Percentiles rank a stretch among this genome's conserved stretches.
These are phyloP conservation scores for Deuterostichococcus epilithicus DNA, from an alignment of 139 green algal species.

Conservation along the genomic window DNA sequence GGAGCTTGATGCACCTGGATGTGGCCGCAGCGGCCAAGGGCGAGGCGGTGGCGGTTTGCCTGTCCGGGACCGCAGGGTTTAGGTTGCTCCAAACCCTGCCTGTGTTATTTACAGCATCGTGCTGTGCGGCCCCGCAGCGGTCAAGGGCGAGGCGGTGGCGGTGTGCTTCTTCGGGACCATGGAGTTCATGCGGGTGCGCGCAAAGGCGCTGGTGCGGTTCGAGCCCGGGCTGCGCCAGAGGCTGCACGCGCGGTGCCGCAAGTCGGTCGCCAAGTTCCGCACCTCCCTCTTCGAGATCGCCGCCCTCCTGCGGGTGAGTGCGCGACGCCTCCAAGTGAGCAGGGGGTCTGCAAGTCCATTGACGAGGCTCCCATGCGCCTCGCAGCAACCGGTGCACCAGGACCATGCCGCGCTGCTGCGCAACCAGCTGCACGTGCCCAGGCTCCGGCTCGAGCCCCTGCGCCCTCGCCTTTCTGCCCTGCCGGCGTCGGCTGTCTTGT, in stretches of 20 bases:
- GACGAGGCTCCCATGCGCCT: too few species aligned
- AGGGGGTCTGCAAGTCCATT: too few species aligned
- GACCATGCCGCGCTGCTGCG: too few species aligned
- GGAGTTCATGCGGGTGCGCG: conserved; percentile 20
- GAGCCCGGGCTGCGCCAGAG: conserved; percentile 10
- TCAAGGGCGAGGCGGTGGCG: not conserved
- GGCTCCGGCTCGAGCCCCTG: too few species aligned
- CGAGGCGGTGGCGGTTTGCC: conserved; percentile 9
- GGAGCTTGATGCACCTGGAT: too few species aligned
- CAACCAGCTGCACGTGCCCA: too few species aligned
- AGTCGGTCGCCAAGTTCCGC: conserved; percentile 9
- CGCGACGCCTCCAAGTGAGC: not conserved
- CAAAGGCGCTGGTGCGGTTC: conserved; percentile 15
- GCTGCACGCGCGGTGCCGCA: conserved; percentile 14
- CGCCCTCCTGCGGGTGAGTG: conserved; percentile 30
- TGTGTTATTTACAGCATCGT: too few species aligned
- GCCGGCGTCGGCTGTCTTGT: too few species aligned
- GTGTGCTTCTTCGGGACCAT: conserved; percentile 36
- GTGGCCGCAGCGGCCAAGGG: not conserved
- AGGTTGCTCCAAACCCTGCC: too few species aligned
- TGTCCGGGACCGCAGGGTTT: conserved; percentile 34
- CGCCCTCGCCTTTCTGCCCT: too few species aligned
- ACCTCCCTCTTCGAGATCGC: conserved; percentile 22
- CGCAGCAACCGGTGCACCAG: too few species aligned
- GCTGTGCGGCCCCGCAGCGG: not conserved